Percentiles rank a stretch among this genome's conserved stretches.
Conservation (phyloP, 495 filamentous ascomycete species). For the Rhypophila decipiens region DNA sequence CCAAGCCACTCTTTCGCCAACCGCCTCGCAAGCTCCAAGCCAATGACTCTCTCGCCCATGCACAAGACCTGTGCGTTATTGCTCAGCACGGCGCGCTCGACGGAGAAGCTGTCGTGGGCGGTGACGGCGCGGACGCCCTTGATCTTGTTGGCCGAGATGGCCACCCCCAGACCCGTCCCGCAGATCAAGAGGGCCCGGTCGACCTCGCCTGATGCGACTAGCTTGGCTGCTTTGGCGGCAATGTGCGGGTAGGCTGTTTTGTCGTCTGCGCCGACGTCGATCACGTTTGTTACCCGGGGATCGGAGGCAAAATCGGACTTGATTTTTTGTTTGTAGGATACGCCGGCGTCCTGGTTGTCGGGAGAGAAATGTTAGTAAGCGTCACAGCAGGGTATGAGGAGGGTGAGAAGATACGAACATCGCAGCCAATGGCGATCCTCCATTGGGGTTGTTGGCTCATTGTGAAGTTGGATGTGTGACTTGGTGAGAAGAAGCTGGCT, state of each 20-base stretch:
- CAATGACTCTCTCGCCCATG: conserved; percentile 80
- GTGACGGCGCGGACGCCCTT: conserved; percentile 79
- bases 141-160: conserved; percentile 83
- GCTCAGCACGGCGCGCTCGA: conserved; percentile 74
- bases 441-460: conserved; percentile 36
- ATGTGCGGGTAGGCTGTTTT: conserved; percentile 81
- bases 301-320: conserved; percentile 62
- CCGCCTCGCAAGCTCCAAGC: conserved; percentile 69
- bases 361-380: conserved; percentile 7
- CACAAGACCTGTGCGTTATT: conserved; percentile 87
- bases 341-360: conserved; percentile 59
- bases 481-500: not conserved
- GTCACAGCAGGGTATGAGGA: not conserved
- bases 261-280: conserved; percentile 63
- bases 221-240: conserved; percentile 61
- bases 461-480: not conserved
- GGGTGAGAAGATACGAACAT: conserved; percentile 29
- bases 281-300: conserved; percentile 59
- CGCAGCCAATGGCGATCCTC: conserved; percentile 42
- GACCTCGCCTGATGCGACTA: conserved; percentile 59
- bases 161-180: conserved; percentile 79
- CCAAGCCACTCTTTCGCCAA: conserved; percentile 76
- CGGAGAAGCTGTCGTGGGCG: conserved; percentile 77
- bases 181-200: conserved; percentile 83
- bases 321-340: conserved; percentile 73